phyloP scores from a whole-genome alignment of 2,329 filamentous ascomycete genomes.

The Aspergillus hortae region DNA sequence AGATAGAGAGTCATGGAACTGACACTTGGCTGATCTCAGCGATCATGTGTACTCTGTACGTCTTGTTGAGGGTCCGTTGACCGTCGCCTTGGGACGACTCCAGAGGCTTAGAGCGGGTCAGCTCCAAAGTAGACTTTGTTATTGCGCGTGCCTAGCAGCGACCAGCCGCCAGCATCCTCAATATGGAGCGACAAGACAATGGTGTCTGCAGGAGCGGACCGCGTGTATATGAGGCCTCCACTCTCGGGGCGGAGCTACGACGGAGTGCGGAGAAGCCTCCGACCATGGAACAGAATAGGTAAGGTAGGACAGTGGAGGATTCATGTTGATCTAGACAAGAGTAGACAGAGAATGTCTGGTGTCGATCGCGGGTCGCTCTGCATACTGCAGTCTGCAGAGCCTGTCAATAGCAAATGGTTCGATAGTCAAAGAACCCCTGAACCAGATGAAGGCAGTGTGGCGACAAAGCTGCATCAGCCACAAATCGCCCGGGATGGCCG shows the following conservation, averaged over 20 bases:
- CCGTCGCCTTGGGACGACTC: not conserved
- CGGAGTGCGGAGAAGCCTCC: slow-evolving; percentile 3
- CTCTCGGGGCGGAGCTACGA: slow-evolving; percentile 9
- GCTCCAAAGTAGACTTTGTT: not conserved
- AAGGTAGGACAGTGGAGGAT: too few relatives aligned
- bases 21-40: not conserved
- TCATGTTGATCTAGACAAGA: too few relatives aligned
- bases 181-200: not conserved
- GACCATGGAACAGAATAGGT: not conserved
- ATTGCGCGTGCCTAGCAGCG: not conserved
- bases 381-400: not conserved
- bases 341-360: not conserved
- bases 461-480: too few relatives aligned
- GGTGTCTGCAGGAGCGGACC: not conserved
- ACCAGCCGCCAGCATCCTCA: not conserved
- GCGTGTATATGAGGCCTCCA: slow-evolving; percentile 7
- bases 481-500: too few relatives aligned
- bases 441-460: too few relatives aligned
- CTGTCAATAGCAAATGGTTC: too few relatives aligned
- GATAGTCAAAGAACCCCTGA: too few relatives aligned
- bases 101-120: not conserved
- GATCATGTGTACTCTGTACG: not conserved
- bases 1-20: not conserved
- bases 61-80: not conserved
- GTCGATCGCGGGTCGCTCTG: not conserved